Evolutionary conservation across 2,329 filamentous ascomycete genomes (phyloP).

Genomic region (Hypoxylon rubiginosum): DNA sequence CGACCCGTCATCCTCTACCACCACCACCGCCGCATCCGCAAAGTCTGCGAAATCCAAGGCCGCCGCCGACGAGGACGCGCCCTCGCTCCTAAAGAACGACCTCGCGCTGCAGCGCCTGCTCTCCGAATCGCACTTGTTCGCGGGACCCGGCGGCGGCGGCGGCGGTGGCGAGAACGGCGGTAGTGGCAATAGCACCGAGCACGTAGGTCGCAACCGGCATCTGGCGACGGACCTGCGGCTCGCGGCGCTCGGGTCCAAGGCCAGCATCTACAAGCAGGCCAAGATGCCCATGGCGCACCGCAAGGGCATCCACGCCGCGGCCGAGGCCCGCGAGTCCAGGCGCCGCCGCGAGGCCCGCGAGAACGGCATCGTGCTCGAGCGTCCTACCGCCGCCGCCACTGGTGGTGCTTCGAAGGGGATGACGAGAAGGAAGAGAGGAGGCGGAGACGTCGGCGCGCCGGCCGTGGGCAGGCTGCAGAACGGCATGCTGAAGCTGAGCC

Average conservation of each 20-base stretch:
- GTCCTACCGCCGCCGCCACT: slow-evolving; percentile 46
- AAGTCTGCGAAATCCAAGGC: slow-evolving; percentile 43
- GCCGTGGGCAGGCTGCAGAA: slow-evolving; percentile 84
- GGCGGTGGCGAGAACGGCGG: slow-evolving; percentile 45
- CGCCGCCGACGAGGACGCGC: slow-evolving; percentile 68
- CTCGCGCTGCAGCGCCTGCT: slow-evolving; percentile 91
- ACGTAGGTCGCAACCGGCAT: slow-evolving; percentile 78
- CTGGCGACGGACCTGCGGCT: slow-evolving; percentile 88
- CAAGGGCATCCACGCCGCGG: slow-evolving; percentile 84
- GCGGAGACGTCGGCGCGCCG: slow-evolving; percentile 78
- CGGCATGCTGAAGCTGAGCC: slow-evolving; percentile 79
- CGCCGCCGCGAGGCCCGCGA: slow-evolving; percentile 85
- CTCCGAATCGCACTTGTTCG: slow-evolving; percentile 89
- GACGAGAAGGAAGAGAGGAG: slow-evolving; percentile 58
- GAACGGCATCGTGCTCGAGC: slow-evolving; percentile 90
- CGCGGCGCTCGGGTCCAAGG: slow-evolving; percentile 82
- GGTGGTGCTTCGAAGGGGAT: slow-evolving; percentile 40
- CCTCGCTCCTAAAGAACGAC: slow-evolving; percentile 87
- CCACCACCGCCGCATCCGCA: slow-evolving; percentile 43
- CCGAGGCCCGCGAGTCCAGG: slow-evolving; percentile 74
- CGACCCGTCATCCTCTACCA: slow-evolving; percentile 38
- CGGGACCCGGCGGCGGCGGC: slow-evolving; percentile 48
- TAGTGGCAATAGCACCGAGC: slow-evolving; percentile 52
- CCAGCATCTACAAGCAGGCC: slow-evolving; percentile 79
- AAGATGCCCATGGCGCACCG: slow-evolving; percentile 92